Evolutionary conservation across 768 basidiomycete species (phyloP).

Genomic region (Calocera cornea): DNA sequence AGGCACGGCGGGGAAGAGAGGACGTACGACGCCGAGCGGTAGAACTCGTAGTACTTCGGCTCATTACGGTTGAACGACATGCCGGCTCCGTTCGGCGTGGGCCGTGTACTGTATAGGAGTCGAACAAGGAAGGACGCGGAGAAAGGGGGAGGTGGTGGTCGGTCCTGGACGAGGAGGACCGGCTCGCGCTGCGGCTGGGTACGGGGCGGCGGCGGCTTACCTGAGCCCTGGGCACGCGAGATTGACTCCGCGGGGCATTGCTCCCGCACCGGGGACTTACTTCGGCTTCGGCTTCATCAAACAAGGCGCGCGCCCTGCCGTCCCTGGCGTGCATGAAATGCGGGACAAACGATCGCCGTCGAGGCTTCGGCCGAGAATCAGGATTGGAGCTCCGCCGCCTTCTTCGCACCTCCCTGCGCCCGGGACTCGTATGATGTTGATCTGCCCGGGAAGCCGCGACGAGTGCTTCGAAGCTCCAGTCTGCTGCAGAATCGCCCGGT

Average conservation of each 20-base stretch:
- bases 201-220: slow-evolving; percentile 9
- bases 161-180: slow-evolving; percentile 5
- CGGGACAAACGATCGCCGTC: too few relatives aligned
- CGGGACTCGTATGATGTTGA: too few relatives aligned
- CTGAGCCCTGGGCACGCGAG: slow-evolving; percentile 7
- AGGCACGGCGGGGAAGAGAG: slow-evolving; percentile 23
- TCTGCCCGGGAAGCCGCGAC: too few relatives aligned
- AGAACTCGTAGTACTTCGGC: slow-evolving; percentile 81
- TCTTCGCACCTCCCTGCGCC: too few relatives aligned
- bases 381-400: too few relatives aligned
- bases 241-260: not conserved
- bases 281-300: too few relatives aligned
- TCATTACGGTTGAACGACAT: slow-evolving; percentile 10
- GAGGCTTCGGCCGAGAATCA: too few relatives aligned
- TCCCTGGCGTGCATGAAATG: too few relatives aligned
- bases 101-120: slow-evolving; percentile 12
- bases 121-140: slow-evolving; percentile 9
- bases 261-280: too few relatives aligned
- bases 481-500: too few relatives aligned
- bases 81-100: slow-evolving; percentile 7
- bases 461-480: too few relatives aligned
- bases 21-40: slow-evolving; percentile 77
- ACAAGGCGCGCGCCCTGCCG: too few relatives aligned
- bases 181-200: slow-evolving; percentile 10
- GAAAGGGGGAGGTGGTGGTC: not conserved